phyloP scores from a whole-genome alignment of 331 rosid genomes.

The Pyracantha coccinea region DNA sequence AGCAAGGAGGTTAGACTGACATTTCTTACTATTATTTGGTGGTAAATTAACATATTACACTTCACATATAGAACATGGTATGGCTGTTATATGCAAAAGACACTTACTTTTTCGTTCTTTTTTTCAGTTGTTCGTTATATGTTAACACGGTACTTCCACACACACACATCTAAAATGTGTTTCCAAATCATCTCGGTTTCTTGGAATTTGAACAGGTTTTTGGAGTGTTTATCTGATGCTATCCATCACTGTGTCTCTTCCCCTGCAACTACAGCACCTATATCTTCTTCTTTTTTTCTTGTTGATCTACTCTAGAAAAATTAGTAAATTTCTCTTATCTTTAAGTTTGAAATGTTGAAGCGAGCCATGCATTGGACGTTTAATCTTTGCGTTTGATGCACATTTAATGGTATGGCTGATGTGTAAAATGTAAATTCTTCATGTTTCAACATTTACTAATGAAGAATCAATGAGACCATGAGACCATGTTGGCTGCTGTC shows the following conservation, averaged over 20 bases:
- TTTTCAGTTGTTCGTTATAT: neutral
- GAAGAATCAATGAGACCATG: neutral
- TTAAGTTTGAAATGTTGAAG: neutral
- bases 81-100: neutral
- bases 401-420: neutral
- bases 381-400: neutral
- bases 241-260: neutral
- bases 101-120: neutral
- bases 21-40: neutral
- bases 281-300: neutral
- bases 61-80: neutral
- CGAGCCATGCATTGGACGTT: neutral
- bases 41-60: neutral
- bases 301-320: neutral
- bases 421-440: neutral
- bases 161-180: neutral
- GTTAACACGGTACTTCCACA: neutral
- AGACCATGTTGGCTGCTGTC: no score
- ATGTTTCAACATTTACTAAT: neutral
- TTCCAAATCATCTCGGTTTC: neutral
- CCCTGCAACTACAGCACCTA: neutral
- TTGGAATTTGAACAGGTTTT: neutral
- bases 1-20: conserved; percentile 56
- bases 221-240: neutral
- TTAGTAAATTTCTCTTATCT: neutral